Percentiles rank a stretch among this genome's conserved stretches.
phyloP scores from a whole-genome alignment of 2,329 filamentous ascomycete species.

The Penicillium sp. region DNA sequence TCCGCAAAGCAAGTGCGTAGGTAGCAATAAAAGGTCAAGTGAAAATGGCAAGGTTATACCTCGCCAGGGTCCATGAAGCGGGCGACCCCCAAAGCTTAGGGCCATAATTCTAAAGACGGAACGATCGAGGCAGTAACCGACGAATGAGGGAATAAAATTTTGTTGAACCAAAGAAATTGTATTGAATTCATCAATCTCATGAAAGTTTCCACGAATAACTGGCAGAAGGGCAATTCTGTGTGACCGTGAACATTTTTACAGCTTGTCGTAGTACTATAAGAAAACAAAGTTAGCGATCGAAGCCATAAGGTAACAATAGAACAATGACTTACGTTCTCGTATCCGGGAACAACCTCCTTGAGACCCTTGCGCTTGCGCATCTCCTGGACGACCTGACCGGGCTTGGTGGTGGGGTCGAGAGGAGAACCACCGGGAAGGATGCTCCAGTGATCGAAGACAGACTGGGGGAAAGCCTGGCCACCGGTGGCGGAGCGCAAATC shows the following conservation, averaged over 20 bases:
- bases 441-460: constrained; percentile 99
- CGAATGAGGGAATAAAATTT: constrained; percentile 29
- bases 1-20: constrained; percentile 22
- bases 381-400: constrained; percentile 74
- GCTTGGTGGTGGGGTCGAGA: constrained; percentile 76
- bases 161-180: constrained; percentile 33
- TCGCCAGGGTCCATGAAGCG: not conserved
- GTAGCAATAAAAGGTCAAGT: constrained; percentile 23
- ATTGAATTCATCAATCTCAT: constrained; percentile 46
- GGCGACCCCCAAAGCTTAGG: constrained; percentile 10
- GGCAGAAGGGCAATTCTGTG: constrained; percentile 42
- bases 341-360: constrained; percentile 89
- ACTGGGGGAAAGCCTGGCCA: constrained; percentile 98
- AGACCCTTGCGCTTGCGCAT: constrained; percentile 99
- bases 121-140: constrained; percentile 24
- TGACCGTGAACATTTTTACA: constrained; percentile 60
- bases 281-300: constrained; percentile 23
- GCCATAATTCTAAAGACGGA: constrained; percentile 28
- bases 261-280: constrained; percentile 93
- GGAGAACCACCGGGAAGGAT: constrained; percentile 89
- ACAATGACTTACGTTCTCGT: constrained; percentile 78
- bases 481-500: constrained; percentile 91
- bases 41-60: not conserved
- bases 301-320: not conserved
- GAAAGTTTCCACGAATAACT: constrained; percentile 37